Base-by-base conservation (phyloP, 495 filamentous ascomycete species). In the Aspergillus bridgeri region DNA sequence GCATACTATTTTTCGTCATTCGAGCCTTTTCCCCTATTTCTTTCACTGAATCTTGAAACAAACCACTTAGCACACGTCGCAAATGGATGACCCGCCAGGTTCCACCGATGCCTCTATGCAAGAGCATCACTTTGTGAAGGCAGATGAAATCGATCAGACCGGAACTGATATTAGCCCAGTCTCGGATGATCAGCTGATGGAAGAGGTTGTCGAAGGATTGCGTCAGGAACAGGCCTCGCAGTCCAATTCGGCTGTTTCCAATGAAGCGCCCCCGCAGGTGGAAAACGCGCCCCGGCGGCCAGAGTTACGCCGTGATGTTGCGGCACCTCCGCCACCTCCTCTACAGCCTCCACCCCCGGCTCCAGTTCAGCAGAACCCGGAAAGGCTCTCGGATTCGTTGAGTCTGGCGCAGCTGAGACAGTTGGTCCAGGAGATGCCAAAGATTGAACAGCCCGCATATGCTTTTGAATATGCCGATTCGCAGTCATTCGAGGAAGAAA, bases 381-480 rank as follows among this genome's bases (percentile, higher is more conserved):
- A 71, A 19, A 76, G 79, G 49, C 76, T 83, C 3, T 76, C 84
- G 21, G 91, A 94, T 69, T 96, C 90, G 17, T 78, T 96, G 47
- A 96, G 89, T 49, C 76, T 96, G 46, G 81, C 86, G 57, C 91
- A 98, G 72, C 76, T 98, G 54, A 83, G 82, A 57, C 83, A 83
- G 54, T 80, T 98, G 21, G 89, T 96, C 3, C 85, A 86, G 53
- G 89, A 95, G 51, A 86, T 96, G 65, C 90, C 91, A 1, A 85
- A 82, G 65, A 67, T 77, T 24, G 89, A 96, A 68, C 83, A 89
- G 55, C 84, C 86, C 48, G 90, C 91, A n/a, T 98, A 98, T 76
- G 91, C 92, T 50, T 98, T 94, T 70, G 83, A 84, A 64, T 98
- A 98, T 75, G 77, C 83, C n/a, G 91, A 97, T 73, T 80, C 86